Conservation (phyloP, 2,329 filamentous ascomycete genomes). For the Sarocladium oryzae region DNA sequence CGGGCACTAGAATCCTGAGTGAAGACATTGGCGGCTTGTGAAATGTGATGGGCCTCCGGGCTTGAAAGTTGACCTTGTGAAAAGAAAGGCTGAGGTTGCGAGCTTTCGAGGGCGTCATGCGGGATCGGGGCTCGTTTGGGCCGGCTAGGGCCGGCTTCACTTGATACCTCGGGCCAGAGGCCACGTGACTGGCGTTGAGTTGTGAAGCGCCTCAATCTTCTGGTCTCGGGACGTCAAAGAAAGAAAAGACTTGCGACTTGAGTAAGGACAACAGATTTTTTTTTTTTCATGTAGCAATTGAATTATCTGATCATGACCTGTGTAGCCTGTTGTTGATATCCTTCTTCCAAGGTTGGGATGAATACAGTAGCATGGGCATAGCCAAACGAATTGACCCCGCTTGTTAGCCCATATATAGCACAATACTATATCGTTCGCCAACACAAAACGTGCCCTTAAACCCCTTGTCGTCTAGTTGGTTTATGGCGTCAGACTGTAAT, state of each 20-base stretch:
- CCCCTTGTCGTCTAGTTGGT: constrained; percentile 10
- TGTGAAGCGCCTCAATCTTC: background rate
- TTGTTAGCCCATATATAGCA: constrained; percentile 7
- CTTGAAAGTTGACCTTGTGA: background rate
- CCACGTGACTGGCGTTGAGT: constrained; percentile 26
- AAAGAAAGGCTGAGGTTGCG: background rate
- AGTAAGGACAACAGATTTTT: too few species aligned
- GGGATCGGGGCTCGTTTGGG: constrained; percentile 19
- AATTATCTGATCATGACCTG: too few species aligned
- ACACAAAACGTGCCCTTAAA: constrained; percentile 8
- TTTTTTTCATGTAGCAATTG: too few species aligned
- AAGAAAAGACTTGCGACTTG: too few species aligned
- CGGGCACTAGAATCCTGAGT: constrained; percentile 69
- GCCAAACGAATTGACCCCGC: too few species aligned
- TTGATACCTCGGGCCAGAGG: constrained; percentile 30
- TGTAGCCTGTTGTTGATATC: too few species aligned
- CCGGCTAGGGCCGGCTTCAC: constrained; percentile 37
- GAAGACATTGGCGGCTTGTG: constrained; percentile 45
- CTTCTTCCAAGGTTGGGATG: too few species aligned
- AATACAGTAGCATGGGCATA: too few species aligned
- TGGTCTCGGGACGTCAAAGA: too few species aligned
- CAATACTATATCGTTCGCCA: constrained; percentile 5
- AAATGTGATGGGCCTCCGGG: constrained; percentile 6
- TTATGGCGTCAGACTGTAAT: constrained; percentile 10
- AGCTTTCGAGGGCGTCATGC: constrained; percentile 15